Conservation (phyloP, 2,329 filamentous ascomycete species). For the Akanthomyces muscarius region DNA sequence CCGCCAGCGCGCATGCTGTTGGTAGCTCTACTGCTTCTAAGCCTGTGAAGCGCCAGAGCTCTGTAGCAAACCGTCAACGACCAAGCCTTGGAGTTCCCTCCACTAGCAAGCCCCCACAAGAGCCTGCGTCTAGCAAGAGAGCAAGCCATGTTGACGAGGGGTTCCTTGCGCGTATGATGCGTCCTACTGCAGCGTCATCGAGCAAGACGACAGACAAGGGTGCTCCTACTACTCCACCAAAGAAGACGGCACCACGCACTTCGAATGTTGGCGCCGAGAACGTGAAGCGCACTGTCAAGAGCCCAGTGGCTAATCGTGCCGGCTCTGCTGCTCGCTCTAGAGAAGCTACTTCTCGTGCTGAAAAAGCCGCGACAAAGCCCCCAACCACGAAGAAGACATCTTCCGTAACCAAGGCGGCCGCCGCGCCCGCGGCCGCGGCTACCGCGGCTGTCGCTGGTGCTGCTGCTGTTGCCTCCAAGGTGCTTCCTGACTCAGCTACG, state of each 20-base stretch:
- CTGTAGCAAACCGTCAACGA: conserved; percentile 41
- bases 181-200: conserved; percentile 66
- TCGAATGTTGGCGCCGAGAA: neutral
- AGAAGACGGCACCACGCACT: conserved; percentile 29
- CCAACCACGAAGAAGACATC: neutral
- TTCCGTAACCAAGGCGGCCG: neutral
- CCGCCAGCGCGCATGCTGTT: conserved; percentile 26
- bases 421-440: neutral
- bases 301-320: conserved; percentile 18
- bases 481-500: neutral
- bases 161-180: conserved; percentile 79
- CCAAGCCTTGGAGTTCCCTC: conserved; percentile 57
- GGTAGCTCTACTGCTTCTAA: conserved; percentile 37
- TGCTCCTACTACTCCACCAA: conserved; percentile 44
- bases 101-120: conserved; percentile 47
- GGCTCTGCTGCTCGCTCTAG: conserved; percentile 7
- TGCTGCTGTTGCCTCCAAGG: neutral
- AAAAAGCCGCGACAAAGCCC: neutral
- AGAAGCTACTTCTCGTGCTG: conserved; percentile 7
- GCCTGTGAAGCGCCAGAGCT: conserved; percentile 42
- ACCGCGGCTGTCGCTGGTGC: conserved; percentile 1
- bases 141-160: conserved; percentile 60
- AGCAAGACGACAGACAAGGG: conserved; percentile 64
- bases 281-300: conserved; percentile 23
- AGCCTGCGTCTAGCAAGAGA: conserved; percentile 40